Evolutionary conservation across 306 rosid species (phyloP), one percentile per base, ranked within the genome.

Genomic region (Vigna trinervia): DNA sequence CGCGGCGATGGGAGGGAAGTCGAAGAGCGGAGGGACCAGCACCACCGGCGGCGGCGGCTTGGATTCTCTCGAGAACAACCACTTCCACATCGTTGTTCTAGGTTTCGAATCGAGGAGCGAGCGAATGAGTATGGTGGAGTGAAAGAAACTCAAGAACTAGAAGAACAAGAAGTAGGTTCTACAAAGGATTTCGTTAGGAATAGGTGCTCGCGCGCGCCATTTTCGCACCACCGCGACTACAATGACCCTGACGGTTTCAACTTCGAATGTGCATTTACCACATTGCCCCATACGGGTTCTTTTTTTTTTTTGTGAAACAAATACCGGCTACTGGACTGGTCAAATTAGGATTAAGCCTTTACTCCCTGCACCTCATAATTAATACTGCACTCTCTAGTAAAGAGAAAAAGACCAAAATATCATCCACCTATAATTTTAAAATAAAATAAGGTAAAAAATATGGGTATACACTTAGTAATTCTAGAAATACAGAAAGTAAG

Each of bases 1-100:
- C 4, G 97, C 97, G 22, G 97, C 92, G n/a, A 92, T 78, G 19
- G 99, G 97, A 74, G 99, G 99, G 74, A 83, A 95, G 63, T 95
- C 97, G 89, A 95, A 95, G 59, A 95, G 96, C 17, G 99, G 99
- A 5, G 99, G 99, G 2, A 95, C 97, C 12, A 95, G 85, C 63
- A 95, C 99, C 88, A 95, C 83, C 23, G 90, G 90, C 45, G 97
- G 97, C 13, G 97, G 97, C 3, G 91, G 92, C 63, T 77, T 75
- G 4, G 56, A 34, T 28, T 70, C 39, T 4, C 53, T 41, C 52
- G 11, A 1, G 23, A 69, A 1, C n/a, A 69, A 15, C 79, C 78
- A 66, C 36, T 88, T 89, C 59, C 96, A 90, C 95, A 92, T 95
- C 20, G 74, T 71, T 65, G 8, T 12, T 34, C 3, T 79, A 57